Base-by-base conservation (phyloP, 2,329 filamentous ascomycete genomes). In the Penicillium sp. region DNA sequence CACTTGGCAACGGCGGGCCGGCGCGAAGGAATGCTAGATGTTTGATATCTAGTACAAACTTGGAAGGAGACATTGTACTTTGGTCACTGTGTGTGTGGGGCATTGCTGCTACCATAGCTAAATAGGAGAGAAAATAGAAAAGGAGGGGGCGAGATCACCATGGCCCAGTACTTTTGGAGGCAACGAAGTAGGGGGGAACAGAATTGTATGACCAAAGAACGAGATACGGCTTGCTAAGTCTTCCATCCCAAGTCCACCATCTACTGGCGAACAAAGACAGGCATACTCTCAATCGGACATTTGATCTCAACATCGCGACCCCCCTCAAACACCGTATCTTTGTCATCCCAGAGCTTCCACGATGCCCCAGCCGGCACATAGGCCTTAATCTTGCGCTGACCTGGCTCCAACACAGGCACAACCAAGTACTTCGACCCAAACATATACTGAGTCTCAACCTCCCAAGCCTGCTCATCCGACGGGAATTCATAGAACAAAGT, bases 401-500 rank as follows among this genome's bases (percentile, higher is more conserved):
- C 80, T 0, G 82, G 69, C n/a, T 77, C 67, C 55, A 88, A 64
- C 0, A 89, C 77, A 0, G 86, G 86, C 13, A 78, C 81, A 8
- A 82, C 79, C 15, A 89, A 73, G 65, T 87, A 88, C 66, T 80
- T 82, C 17, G 73, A 67, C 0, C 86, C 86, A 64, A 82, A 89
- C 80, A 89, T 84, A 67, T 88, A 89, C 74, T 88, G 81, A 33
- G 80, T 80, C 51, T 85, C 82, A 3, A 86, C 67, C 5, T 80
- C 76, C 86, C 86, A 89, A 17, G 78, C 75, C 56, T 67, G 70
- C 13, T 70, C 48, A 58, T 89, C 86, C 0, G 73, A 58, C 0
- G 86, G 85, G 58, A 88, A 89, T 57, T 86, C 85, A 60, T 86
- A 86, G 67, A 89, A 89, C 12, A 85, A 67, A 0, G 86, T 77